Base-by-base conservation (phyloP, 208 protist species). In the Naegleria gruberi region DNA sequence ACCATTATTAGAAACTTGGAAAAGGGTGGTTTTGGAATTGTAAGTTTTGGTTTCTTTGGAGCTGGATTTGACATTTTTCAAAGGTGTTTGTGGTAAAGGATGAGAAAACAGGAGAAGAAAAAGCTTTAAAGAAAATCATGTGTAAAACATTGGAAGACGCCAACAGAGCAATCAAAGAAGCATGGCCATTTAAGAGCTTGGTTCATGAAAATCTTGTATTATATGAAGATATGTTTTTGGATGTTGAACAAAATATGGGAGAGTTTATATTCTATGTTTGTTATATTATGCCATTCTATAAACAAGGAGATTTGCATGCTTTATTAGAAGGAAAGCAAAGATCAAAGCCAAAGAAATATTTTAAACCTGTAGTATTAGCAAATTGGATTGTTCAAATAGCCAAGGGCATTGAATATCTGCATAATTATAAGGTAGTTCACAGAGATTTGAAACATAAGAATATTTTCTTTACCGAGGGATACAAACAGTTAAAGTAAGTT, bases 371-470 rank as follows among this genome's bases (percentile, higher is more conserved):
- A 23, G 51, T 65, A 1, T 65, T 65, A 23, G 51, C 51, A 23
- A 65, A 65, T 65, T 65, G 51, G 51, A 65, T 65, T 4, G 51
- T 65, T 3, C 98, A 99, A 91, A 98, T 99, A 91, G 97, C 99
- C 10, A 99, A 96, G n/a, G 98, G 98, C 12, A 94, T 99, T 5
- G 97, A 99, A 90, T 99, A 99, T 92, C 99, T 98, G 94, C 99
- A 99, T 92, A 94, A 97, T 91, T 96, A 96, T 91, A 93, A 95
- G 46, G 95, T 98, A 44, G 94, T 97, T 30, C 97, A 98, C 91
- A 94, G 97, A 15, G 97, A 98, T 92, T 89, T 98, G 34, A 98
- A 98, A 90, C 96, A 96, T 30, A 96, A 98, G 92, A 98, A 98
- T 90, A 95, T 98, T 55, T 92, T 98, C 0, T 93, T 98, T 65